Conservation (phyloP, 169 alveolate genomes). For the Plasmodium yoelii region DNA sequence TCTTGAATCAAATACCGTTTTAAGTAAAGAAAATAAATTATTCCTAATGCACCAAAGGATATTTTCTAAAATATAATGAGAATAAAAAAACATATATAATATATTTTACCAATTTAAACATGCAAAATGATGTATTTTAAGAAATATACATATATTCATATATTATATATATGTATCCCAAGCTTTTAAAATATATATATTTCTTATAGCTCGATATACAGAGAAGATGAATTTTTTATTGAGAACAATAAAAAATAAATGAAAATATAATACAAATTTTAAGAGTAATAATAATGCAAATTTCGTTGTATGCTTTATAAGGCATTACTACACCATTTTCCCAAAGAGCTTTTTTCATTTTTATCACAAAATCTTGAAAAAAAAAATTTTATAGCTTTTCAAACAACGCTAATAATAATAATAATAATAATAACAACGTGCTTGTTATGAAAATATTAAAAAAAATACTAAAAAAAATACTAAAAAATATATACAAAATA, state of each 20-base stretch:
- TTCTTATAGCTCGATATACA: neutral
- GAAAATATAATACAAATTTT: neutral
- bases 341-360: constrained; percentile 39
- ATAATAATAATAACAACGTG: too few relatives aligned
- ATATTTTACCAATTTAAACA: neutral
- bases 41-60: constrained; percentile 75
- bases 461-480: too few relatives aligned
- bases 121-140: neutral
- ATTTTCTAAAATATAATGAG: constrained; percentile 21
- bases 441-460: too few relatives aligned
- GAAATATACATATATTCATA: neutral
- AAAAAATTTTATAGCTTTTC: too few relatives aligned
- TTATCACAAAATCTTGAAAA: neutral
- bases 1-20: constrained; percentile 62
- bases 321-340: constrained; percentile 61
- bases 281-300: too few relatives aligned
- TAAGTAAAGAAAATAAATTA: constrained; percentile 63
- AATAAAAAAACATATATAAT: neutral
- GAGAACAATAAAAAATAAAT: neutral
- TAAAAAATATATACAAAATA: too few relatives aligned
- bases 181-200: neutral
- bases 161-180: neutral
- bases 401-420: too few relatives aligned
- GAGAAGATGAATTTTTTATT: neutral
- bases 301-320: too few relatives aligned